These are phyloP conservation scores for Microstegium vimineum DNA, from an alignment of 176 grass and related monocot species.

Conservation along the genomic window DNA sequence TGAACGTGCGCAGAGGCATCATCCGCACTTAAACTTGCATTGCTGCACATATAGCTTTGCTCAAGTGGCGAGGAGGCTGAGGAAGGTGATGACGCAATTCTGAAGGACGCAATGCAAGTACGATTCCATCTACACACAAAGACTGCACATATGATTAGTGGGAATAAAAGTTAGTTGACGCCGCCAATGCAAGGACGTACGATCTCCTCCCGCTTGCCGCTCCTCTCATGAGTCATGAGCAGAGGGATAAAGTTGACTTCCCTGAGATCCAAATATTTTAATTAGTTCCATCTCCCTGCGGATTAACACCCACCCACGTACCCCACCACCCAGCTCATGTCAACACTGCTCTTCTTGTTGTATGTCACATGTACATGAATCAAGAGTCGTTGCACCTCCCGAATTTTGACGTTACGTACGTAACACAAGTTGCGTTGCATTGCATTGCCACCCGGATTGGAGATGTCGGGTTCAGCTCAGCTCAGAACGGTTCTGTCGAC, in stretches of 20 bases:
- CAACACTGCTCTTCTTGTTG: background rate
- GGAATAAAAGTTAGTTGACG: slow-evolving; percentile 36
- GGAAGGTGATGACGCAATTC: slow-evolving; percentile 21
- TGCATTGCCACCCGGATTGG: background rate
- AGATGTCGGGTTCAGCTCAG: background rate
- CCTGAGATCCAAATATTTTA: background rate
- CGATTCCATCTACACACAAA: background rate
- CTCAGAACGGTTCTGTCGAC: background rate
- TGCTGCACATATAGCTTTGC: background rate
- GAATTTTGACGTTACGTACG: too few relatives aligned
- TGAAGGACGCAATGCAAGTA: background rate
- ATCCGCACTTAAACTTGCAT: background rate
- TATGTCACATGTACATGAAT: slow-evolving; percentile 38
- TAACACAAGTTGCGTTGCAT: too few relatives aligned
- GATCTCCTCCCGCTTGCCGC: slow-evolving; percentile 9
- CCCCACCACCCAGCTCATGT: background rate
- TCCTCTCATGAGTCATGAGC: slow-evolving; percentile 35
- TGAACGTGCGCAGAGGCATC: slow-evolving; percentile 1
- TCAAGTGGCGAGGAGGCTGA: background rate
- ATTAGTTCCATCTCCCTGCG: background rate
- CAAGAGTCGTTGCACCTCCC: slow-evolving; percentile 30
- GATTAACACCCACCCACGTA: background rate
- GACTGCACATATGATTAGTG: background rate
- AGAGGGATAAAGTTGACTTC: slow-evolving; percentile 7
- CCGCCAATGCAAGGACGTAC: background rate